phyloP scores from a whole-genome alignment of 2,329 filamentous ascomycete genomes.

The Neonectria neomacrospora region DNA sequence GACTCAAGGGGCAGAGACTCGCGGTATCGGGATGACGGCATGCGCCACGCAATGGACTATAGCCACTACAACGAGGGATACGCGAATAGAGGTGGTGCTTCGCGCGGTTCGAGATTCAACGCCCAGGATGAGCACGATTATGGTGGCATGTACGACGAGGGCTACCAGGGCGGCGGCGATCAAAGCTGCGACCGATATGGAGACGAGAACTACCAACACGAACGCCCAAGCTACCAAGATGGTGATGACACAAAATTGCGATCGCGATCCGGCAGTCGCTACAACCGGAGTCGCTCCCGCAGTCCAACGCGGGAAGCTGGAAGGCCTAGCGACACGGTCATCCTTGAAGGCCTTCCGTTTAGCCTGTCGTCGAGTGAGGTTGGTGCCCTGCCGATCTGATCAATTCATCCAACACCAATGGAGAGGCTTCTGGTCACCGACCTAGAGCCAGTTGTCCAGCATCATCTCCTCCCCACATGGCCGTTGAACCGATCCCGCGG shows the following conservation, averaged over 20 bases:
- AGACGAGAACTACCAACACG: slow-evolving; percentile 33
- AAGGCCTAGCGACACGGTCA: slow-evolving; percentile 61
- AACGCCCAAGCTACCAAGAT: slow-evolving; percentile 35
- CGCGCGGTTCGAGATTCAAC: slow-evolving; percentile 42
- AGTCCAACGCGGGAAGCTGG: slow-evolving; percentile 53
- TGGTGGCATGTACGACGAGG: slow-evolving; percentile 54
- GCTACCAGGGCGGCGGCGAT: slow-evolving; percentile 45
- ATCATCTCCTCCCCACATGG: slow-evolving; percentile 1
- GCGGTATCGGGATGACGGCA: slow-evolving; percentile 41
- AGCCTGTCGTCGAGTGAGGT: slow-evolving; percentile 64
- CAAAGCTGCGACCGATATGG: slow-evolving; percentile 39
- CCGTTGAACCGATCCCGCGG: slow-evolving; percentile 11
- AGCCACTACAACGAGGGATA: slow-evolving; percentile 46
- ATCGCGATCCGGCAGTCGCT: slow-evolving; percentile 43
- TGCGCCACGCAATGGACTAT: slow-evolving; percentile 40
- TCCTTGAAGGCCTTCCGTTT: slow-evolving; percentile 64
- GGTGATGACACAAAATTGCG: slow-evolving; percentile 38
- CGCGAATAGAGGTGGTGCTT: slow-evolving; percentile 36
- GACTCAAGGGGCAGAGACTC: slow-evolving; percentile 47
- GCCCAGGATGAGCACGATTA: slow-evolving; percentile 49
- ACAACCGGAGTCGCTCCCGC: slow-evolving; percentile 48
- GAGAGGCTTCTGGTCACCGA: slow-evolving; percentile 21
- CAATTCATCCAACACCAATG: slow-evolving; percentile 19
- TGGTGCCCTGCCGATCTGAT: slow-evolving; percentile 48
- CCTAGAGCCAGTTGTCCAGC: slow-evolving; percentile 23